Percentiles rank a stretch among this genome's conserved stretches.
Conservation (phyloP, 805 yeast species). For the Lachancea meyersii region DNA sequence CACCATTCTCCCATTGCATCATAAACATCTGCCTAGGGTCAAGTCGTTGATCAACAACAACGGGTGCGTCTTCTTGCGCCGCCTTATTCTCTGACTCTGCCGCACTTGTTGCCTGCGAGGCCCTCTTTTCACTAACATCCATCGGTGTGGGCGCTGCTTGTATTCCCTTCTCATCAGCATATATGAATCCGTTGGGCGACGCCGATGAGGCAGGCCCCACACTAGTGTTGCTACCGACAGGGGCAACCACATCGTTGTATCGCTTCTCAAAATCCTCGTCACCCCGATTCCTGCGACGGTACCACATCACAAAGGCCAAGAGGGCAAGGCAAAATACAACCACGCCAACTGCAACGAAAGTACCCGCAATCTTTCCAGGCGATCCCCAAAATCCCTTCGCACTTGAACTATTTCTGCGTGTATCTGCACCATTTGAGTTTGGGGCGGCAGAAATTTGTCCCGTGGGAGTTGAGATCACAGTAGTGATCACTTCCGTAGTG, state of each 20-base stretch:
- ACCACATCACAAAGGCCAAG: slow-evolving; percentile 36
- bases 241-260: slow-evolving; percentile 20
- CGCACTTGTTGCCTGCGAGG: slow-evolving; percentile 1
- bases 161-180: slow-evolving; percentile 23
- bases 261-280: slow-evolving; percentile 23
- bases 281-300: slow-evolving; percentile 18
- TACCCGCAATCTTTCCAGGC: slow-evolving; percentile 79
- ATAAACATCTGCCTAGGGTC: slow-evolving; percentile 22
- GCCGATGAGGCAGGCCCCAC: slow-evolving; percentile 14
- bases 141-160: slow-evolving; percentile 6
- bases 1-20: slow-evolving; percentile 18
- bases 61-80: slow-evolving; percentile 13
- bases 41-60: slow-evolving; percentile 38
- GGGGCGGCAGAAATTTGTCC: slow-evolving; percentile 3
- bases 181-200: slow-evolving; percentile 17
- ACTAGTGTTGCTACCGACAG: slow-evolving; percentile 11
- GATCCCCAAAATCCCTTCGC: slow-evolving; percentile 49
- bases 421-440: not conserved
- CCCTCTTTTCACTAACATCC: slow-evolving; percentile 2
- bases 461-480: slow-evolving; percentile 15
- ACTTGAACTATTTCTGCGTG: slow-evolving; percentile 13
- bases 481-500: slow-evolving; percentile 17
- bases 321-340: slow-evolving; percentile 43
- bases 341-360: slow-evolving; percentile 73
- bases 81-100: not conserved